Evolutionary conservation across 805 yeast species (phyloP), one percentile per base, ranked within the genome.

Genomic region (Starmerella vaccinii): DNA sequence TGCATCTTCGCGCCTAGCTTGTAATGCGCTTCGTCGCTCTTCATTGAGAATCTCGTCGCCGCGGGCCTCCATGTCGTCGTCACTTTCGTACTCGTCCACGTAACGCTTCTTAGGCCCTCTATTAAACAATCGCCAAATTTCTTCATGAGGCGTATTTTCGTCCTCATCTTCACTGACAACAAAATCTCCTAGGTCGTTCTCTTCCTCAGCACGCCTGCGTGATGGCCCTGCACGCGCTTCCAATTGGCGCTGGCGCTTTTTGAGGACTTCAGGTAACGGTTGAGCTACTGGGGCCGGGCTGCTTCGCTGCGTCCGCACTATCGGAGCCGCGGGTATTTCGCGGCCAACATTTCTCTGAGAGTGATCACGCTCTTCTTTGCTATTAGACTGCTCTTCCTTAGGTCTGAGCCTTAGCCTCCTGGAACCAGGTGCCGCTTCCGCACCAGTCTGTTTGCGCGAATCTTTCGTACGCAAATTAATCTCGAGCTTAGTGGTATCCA

Each of bases 11-110:
- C 73, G 55, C 57, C 76, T 74, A 0, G 95, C 98, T 49, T 73
- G 75, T 46, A 74, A 73, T 33, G 79, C 71, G 12, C 95, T 82
- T 30, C 76, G 61, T 54, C 71, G 76, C 66, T 90, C 98, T 61
- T 90, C 98, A 50, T 78, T 84, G 38, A 87, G 68, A 22, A 92
- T 78, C 56, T 90, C 97, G 24, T 81, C 81, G 24, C 96, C 97
- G 1, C 92, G 82, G 2, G 96, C 96, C 63, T 90, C 97, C 97
- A 92, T 90, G 60, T 85, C 87, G 51, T 75, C 80, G 44, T 59
- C 69, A 35, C 68, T 75, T 22, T 71, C 71, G 24, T 59, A 60
- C 29, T 75, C 76, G 49, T 34, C 38, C 38, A 76, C 78, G 48
- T 73, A 72, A 47, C 72, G 69, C 33, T 67, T 66, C 0, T 69